A percentile compares a stretch with the other conserved stretches of the same genome.
Evolutionary conservation across 2,329 filamentous ascomycete species (phyloP).

Genomic region (Alternaria metachromatica): DNA sequence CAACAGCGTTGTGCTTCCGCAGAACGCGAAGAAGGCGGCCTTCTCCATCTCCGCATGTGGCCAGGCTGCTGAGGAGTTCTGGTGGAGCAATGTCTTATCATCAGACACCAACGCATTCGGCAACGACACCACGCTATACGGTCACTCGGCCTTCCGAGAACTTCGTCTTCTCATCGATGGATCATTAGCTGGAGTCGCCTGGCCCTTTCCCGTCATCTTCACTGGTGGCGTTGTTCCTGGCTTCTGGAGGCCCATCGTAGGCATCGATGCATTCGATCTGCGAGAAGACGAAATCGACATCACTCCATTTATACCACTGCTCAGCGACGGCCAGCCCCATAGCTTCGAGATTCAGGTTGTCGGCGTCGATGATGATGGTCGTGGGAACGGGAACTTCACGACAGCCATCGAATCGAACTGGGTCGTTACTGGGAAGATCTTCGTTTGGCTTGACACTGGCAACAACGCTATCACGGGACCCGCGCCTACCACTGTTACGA

Average conservation of each 20-base stretch:
- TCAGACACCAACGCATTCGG: slow-evolving; percentile 67
- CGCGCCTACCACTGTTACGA: slow-evolving; percentile 45
- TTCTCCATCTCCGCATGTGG: slow-evolving; percentile 80
- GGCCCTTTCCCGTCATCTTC: slow-evolving; percentile 84
- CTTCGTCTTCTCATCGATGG: slow-evolving; percentile 79
- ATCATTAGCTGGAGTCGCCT: slow-evolving; percentile 73
- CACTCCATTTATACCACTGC: slow-evolving; percentile 73
- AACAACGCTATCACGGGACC: slow-evolving; percentile 61
- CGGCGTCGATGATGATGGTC: slow-evolving; percentile 66
- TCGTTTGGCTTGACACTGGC: slow-evolving; percentile 71
- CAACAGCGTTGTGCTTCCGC: slow-evolving; percentile 67
- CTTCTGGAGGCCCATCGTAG: slow-evolving; percentile 79
- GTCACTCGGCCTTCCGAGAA: slow-evolving; percentile 77
- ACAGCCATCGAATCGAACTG: slow-evolving; percentile 69
- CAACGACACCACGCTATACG: slow-evolving; percentile 64
- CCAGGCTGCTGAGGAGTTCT: slow-evolving; percentile 80
- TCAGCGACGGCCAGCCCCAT: slow-evolving; percentile 71
- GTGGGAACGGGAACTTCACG: slow-evolving; percentile 58
- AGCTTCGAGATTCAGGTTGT: slow-evolving; percentile 71
- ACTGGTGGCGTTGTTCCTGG: slow-evolving; percentile 80
- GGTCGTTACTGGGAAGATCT: slow-evolving; percentile 80
- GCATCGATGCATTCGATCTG: slow-evolving; percentile 79
- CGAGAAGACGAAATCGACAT: slow-evolving; percentile 83
- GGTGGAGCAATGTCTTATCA: slow-evolving; percentile 79
- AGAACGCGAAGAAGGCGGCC: slow-evolving; percentile 71